These are phyloP conservation scores for Tephrocybe sp. DNA, from an alignment of 768 basidiomycete species.

Conservation along the genomic window DNA sequence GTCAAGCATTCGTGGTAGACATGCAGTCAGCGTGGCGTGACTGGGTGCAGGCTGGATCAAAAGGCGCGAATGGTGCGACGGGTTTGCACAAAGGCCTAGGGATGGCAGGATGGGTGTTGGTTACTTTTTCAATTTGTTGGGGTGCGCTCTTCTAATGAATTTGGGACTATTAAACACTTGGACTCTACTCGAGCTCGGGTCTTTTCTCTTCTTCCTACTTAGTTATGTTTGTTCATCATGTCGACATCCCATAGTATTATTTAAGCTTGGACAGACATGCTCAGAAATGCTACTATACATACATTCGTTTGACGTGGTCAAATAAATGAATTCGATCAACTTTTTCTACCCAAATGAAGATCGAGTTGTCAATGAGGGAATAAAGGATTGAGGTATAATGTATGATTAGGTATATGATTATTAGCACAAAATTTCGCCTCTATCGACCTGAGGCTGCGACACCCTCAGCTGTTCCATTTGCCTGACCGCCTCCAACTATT, in stretches of 20 bases:
- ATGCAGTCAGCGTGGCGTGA: conserved; percentile 76
- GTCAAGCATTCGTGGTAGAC: conserved; percentile 74
- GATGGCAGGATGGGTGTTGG: neutral
- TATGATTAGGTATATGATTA: neutral
- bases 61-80: conserved; percentile 43
- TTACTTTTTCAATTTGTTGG: conserved; percentile 6
- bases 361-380: too few species aligned
- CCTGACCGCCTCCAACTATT: conserved; percentile 56
- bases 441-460: conserved; percentile 12
- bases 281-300: too few species aligned
- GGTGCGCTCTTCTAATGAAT: neutral
- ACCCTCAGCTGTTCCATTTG: conserved; percentile 35
- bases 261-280: too few species aligned
- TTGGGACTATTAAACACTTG: neutral
- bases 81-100: neutral
- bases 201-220: too few species aligned
- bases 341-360: too few species aligned
- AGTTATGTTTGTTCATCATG: too few species aligned
- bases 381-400: neutral
- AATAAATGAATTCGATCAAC: too few species aligned
- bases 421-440: neutral
- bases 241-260: too few species aligned
- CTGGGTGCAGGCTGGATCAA: conserved; percentile 58
- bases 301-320: too few species aligned
- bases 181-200: too few species aligned